Percentiles rank a stretch among this genome's conserved stretches.
Evolutionary conservation across 768 basidiomycete species (phyloP).

Genomic region (Russula emetica): DNA sequence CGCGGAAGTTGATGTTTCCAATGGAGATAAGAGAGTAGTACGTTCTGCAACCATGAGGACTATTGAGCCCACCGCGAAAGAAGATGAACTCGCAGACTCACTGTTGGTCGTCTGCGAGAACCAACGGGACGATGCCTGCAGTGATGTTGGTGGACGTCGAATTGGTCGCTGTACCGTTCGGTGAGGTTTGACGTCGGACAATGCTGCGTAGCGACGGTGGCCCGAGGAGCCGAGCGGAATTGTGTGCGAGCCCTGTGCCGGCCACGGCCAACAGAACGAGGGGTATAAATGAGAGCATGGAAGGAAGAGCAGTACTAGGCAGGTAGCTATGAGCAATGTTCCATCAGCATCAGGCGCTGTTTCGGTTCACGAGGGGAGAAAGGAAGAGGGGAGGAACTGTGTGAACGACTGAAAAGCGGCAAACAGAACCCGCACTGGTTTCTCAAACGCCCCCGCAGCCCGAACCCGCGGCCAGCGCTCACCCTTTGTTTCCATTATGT

Average conservation of each 20-base stretch:
- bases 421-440: not conserved
- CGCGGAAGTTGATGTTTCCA: slow-evolving; percentile 62
- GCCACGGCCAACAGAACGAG: slow-evolving; percentile 20
- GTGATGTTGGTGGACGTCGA: slow-evolving; percentile 6
- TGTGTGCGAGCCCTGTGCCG: slow-evolving; percentile 1
- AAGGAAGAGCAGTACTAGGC: not conserved
- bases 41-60: slow-evolving; percentile 42
- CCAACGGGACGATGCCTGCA: slow-evolving; percentile 18
- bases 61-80: not conserved
- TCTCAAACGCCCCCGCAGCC: too few relatives aligned
- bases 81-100: slow-evolving; percentile 10
- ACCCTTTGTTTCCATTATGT: not conserved
- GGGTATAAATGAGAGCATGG: not conserved
- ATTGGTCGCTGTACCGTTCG: slow-evolving; percentile 7
- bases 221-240: not conserved
- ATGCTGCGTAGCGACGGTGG: slow-evolving; percentile 13
- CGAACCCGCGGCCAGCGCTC: too few relatives aligned
- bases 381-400: not conserved
- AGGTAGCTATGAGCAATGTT: slow-evolving; percentile 7
- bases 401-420: not conserved
- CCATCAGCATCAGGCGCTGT: not conserved
- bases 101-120: slow-evolving; percentile 24
- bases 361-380: not conserved
- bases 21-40: slow-evolving; percentile 60
- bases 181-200: slow-evolving; percentile 19